Evolutionary conservation across 2,329 filamentous ascomycete species (phyloP), one percentile per base, ranked within the genome.

Genomic region (Aspergillus pseudotamarii): DNA sequence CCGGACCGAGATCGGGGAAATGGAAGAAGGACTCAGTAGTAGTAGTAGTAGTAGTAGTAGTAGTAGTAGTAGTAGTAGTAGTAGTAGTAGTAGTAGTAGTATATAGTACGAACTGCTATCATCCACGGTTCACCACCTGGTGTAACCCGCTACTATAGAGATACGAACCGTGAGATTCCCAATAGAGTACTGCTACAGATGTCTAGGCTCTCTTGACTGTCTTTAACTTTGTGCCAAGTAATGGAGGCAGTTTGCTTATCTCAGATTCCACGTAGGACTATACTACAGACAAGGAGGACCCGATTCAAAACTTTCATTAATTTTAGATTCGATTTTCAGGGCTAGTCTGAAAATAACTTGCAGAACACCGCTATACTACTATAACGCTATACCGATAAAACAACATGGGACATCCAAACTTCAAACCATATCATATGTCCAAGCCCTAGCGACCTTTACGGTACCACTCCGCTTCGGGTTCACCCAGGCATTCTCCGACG

Each of bases 401-500:
- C 21, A 58, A 28, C 26, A 19, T 19, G 32, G 23, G 56, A 53
- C 16, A 59, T 38, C 46, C 57, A 53, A 32, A 32, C 28, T 6
- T 51, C 30, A 10, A 6, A 19, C 19, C 19, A n/a, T 34, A 9
- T 6, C n/a, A 51, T 14, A 38, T 10, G n/a, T 26, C 34, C 34
- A 23, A 53, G 46, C 53, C 59, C 48, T 57, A 50, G 19, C 48
- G 48, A 48, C 12, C 51, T 9, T 2, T 10, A 41, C 77, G 74
- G 68, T 88, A 88, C 86, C 85, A 88, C 65, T 82, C 80, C 19
- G 73, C 76, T n/a, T 63, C 63, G 9, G 84, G 73, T 61, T 88
- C 85, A 0, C 81, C 82, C 19, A 88, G 77, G 62, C 86, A 89
- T 63, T 87, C 83, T 0, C 85, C 86, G 5, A 88, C 82, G 1